Conservation (phyloP, 2,329 filamentous ascomycete species). For the Amauroascus niger region DNA sequence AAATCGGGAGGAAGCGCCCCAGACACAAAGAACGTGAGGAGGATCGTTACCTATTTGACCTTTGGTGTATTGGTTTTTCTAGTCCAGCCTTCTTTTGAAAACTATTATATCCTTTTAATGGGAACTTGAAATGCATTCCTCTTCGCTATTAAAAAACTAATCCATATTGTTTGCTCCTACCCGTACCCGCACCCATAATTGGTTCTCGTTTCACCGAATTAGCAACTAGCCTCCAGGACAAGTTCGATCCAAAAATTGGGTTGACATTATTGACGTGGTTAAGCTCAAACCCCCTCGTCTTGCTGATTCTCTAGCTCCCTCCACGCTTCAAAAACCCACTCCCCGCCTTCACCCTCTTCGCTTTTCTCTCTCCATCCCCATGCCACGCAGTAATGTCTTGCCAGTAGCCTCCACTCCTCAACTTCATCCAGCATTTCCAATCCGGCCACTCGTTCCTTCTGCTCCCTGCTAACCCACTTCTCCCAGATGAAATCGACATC, state of each 20-base stretch:
- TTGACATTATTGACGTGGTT: no score
- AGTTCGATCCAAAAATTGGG: no score
- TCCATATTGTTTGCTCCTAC: neutral
- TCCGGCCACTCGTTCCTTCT: slow-evolving; percentile 68
- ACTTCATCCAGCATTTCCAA: slow-evolving; percentile 89
- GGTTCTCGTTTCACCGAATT: no score
- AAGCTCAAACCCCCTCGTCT: slow-evolving; percentile 6
- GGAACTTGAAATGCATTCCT: neutral
- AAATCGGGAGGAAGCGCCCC: neutral
- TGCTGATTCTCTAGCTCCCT: slow-evolving; percentile 25
- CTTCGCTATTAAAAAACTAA: neutral
- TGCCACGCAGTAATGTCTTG: slow-evolving; percentile 77
- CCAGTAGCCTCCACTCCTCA: slow-evolving; percentile 83
- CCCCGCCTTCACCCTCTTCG: slow-evolving; percentile 29
- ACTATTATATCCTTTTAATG: neutral
- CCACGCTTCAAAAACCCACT: slow-evolving; percentile 30
- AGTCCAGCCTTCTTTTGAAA: neutral
- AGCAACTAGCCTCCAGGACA: no score
- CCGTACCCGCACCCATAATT: no score
- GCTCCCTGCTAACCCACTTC: slow-evolving; percentile 57
- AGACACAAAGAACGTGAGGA: neutral
- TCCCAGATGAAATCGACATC: slow-evolving; percentile 66
- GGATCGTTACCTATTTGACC: neutral
- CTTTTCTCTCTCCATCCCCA: slow-evolving; percentile 66
- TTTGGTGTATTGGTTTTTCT: neutral